phyloP scores from a whole-genome alignment of 1,284 basidiomycete species.

The Lentinula novae-zelandiae region DNA sequence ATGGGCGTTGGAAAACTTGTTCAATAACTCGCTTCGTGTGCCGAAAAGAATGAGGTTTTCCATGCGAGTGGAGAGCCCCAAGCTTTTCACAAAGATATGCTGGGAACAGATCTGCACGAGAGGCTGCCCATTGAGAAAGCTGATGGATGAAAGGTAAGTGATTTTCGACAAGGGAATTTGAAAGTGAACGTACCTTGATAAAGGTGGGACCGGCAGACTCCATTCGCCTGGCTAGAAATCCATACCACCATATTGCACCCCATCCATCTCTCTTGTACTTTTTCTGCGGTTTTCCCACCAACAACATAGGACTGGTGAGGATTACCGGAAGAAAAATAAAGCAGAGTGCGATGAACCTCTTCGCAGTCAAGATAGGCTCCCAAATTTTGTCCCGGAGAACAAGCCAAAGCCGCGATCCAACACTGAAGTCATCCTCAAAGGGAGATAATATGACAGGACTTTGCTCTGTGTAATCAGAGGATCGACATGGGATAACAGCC shows the following conservation, averaged over 20 bases:
- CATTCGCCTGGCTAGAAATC: conserved; percentile 86
- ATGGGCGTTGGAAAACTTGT: conserved; percentile 76
- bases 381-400: conserved; percentile 59
- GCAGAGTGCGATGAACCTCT: conserved; percentile 84
- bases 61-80: conserved; percentile 87
- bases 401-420: conserved; percentile 38
- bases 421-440: conserved; percentile 49
- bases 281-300: conserved; percentile 64
- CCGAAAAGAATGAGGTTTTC: conserved; percentile 76
- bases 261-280: conserved; percentile 67
- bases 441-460: conserved; percentile 54
- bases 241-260: conserved; percentile 96
- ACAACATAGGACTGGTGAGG: conserved; percentile 79
- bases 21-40: conserved; percentile 88
- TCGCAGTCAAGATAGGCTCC: conserved; percentile 84
- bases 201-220: conserved; percentile 95
- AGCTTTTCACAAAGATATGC: conserved; percentile 86
- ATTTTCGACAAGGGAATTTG: conserved; percentile 9
- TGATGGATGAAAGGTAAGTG: conserved; percentile 27
- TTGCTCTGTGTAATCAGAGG: conserved; percentile 15
- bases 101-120: conserved; percentile 93
- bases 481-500: conserved; percentile 57
- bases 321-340: conserved; percentile 88
- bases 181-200: conserved; percentile 68
- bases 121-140: conserved; percentile 98